Percentiles rank a stretch among this genome's conserved stretches.
These are phyloP conservation scores for Colletotrichum lupini DNA, from an alignment of 2,329 filamentous ascomycete species.

Conservation along the genomic window DNA sequence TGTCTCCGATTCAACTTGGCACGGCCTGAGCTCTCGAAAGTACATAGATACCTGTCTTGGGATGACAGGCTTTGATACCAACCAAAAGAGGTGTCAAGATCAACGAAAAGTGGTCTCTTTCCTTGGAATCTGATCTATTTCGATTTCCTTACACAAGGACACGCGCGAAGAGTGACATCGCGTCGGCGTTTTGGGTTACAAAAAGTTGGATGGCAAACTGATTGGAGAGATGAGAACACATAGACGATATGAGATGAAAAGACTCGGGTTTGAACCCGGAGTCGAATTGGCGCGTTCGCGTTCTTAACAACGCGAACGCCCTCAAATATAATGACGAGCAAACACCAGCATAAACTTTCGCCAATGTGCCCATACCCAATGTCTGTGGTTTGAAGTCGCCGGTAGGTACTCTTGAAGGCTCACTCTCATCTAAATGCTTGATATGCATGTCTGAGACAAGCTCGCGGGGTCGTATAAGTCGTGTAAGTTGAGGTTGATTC, in stretches of 20 bases:
- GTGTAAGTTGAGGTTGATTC: background rate
- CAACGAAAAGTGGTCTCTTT: background rate
- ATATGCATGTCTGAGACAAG: slow-evolving; percentile 12
- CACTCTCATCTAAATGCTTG: background rate
- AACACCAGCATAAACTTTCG: background rate
- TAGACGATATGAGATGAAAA: slow-evolving; percentile 21
- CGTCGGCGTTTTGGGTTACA: slow-evolving; percentile 30
- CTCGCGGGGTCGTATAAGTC: background rate
- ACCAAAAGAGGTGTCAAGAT: background rate
- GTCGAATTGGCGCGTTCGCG: slow-evolving; percentile 4
- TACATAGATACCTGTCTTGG: background rate
- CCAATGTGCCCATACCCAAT: background rate
- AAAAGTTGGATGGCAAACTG: slow-evolving; percentile 27
- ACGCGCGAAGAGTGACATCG: slow-evolving; percentile 14
- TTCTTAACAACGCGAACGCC: slow-evolving; percentile 5
- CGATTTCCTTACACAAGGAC: slow-evolving; percentile 8
- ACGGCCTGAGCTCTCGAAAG: background rate
- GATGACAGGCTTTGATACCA: background rate
- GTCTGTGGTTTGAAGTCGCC: background rate
- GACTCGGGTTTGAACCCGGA: background rate
- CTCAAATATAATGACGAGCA: background rate
- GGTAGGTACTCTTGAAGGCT: background rate
- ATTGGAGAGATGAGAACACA: slow-evolving; percentile 12
- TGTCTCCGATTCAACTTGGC: background rate
- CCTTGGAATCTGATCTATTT: slow-evolving; percentile 5